Conservation (phyloP, 129 eudicot species). For the Daucus carota region DNA sequence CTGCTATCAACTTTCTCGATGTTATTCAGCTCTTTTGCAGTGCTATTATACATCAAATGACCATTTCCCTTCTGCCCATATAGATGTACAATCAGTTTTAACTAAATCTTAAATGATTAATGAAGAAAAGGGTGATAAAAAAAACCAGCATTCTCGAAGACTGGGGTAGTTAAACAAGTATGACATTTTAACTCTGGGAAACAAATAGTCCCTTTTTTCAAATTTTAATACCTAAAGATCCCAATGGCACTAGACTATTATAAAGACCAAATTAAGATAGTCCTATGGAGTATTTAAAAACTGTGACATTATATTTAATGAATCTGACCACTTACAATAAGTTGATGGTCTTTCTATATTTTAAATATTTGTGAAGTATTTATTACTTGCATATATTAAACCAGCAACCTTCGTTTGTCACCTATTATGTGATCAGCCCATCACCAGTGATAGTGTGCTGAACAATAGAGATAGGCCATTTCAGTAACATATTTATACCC, state of each 20-base stretch:
- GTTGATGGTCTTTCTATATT: neutral
- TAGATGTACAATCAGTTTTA: neutral
- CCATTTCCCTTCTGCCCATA: slow-evolving; percentile 45
- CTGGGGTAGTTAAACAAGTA: neutral
- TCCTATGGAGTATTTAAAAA: neutral
- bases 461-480: neutral
- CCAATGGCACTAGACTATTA: neutral
- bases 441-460: neutral
- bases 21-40: slow-evolving; percentile 36
- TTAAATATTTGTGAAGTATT: neutral
- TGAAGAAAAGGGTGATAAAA: too few species aligned
- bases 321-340: neutral
- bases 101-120: neutral
- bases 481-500: neutral
- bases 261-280: neutral
- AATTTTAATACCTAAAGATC: neutral
- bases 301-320: neutral
- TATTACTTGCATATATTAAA: neutral
- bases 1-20: slow-evolving; percentile 27
- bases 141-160: neutral
- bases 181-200: neutral
- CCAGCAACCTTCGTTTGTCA: neutral
- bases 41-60: slow-evolving; percentile 25
- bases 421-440: neutral
- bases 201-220: neutral